Conservation (phyloP, 129 eudicot genomes). For the Logfia minima region DNA sequence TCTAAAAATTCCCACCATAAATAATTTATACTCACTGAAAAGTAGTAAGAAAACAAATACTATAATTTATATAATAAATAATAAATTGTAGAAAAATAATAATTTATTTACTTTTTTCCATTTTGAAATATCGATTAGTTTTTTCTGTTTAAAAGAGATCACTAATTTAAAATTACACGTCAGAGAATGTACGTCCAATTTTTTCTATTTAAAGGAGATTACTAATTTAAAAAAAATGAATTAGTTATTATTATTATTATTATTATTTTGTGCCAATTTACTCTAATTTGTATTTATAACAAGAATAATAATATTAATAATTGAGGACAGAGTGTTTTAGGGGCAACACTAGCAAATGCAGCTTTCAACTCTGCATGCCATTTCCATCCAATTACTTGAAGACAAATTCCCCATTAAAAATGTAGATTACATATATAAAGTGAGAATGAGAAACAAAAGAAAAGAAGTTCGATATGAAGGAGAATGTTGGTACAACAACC, state of each 20-base stretch:
- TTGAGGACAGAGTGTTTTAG: constrained; percentile 38
- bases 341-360: constrained; percentile 50
- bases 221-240: too few species aligned
- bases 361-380: constrained; percentile 81
- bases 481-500: constrained; percentile 40
- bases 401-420: constrained; percentile 43
- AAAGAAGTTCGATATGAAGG: constrained; percentile 37
- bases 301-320: constrained; percentile 17
- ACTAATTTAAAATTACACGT: too few species aligned
- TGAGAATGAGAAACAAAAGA: not conserved
- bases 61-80: not conserved
- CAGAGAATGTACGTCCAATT: too few species aligned
- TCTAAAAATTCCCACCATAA: constrained; percentile 24
- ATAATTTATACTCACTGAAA: constrained; percentile 4
- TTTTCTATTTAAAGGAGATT: too few species aligned
- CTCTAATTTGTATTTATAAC: too few species aligned
- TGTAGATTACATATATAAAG: not conserved
- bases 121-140: too few species aligned
- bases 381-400: constrained; percentile 55
- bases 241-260: too few species aligned
- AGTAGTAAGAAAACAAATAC: constrained; percentile 4
- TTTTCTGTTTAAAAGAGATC: too few species aligned
- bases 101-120: too few species aligned
- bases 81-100: too few species aligned
- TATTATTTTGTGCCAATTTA: too few species aligned